A percentile compares a stretch with the other conserved stretches of the same genome.
phyloP scores from a whole-genome alignment of 2,329 filamentous ascomycete genomes.

The Tothia fuscella region DNA sequence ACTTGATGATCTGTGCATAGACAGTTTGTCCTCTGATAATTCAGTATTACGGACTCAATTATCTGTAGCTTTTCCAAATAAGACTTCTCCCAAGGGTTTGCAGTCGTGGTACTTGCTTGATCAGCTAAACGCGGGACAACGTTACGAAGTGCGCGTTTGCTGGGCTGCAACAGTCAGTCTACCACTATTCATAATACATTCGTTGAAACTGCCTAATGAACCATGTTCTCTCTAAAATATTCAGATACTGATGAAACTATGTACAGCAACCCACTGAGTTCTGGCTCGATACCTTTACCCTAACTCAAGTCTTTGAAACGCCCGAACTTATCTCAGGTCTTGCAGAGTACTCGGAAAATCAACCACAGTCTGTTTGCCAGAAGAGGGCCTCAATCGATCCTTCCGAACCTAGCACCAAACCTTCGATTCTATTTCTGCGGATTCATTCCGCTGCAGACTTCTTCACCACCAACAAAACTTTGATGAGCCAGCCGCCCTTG shows the following conservation, averaged over 20 bases:
- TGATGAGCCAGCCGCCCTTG: conserved; percentile 64
- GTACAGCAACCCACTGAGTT: conserved; percentile 80
- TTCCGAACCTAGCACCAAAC: conserved; percentile 13
- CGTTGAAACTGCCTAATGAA: neutral
- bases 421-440: conserved; percentile 58
- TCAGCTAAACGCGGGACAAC: conserved; percentile 53
- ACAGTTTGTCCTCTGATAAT: conserved; percentile 46
- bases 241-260: neutral
- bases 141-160: conserved; percentile 87
- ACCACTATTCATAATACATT: no score
- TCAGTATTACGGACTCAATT: conserved; percentile 51
- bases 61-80: conserved; percentile 53
- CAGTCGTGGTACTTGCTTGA: conserved; percentile 72
- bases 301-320: conserved; percentile 49
- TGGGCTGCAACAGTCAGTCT: conserved; percentile 82
- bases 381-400: conserved; percentile 11
- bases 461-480: conserved; percentile 57
- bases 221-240: neutral
- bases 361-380: conserved; percentile 25
- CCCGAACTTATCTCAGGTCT: conserved; percentile 55
- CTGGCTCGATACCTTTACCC: conserved; percentile 51
- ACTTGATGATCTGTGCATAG: conserved; percentile 50
- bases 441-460: conserved; percentile 73
- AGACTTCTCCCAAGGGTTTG: conserved; percentile 40
- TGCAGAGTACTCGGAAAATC: conserved; percentile 45